Percentiles rank a stretch among this genome's conserved stretches.
phyloP scores from a whole-genome alignment of 345 rosid genomes.

The Trapa bicornis region DNA sequence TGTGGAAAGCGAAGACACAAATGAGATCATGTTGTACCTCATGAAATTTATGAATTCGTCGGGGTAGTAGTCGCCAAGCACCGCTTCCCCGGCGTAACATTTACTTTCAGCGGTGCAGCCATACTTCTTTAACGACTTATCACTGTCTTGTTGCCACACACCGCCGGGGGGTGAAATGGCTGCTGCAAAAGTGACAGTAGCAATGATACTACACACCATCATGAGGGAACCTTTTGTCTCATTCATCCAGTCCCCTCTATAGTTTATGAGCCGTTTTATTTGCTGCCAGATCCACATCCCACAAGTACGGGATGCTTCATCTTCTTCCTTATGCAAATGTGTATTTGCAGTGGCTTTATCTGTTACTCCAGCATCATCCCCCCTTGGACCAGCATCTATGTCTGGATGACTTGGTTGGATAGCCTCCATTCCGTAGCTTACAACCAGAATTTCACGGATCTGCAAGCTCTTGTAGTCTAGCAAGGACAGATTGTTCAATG shows the following conservation, averaged over 20 bases:
- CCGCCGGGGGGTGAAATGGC: constrained; percentile 1
- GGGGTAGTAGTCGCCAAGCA: neutral
- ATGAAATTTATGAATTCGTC: neutral
- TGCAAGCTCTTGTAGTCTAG: neutral
- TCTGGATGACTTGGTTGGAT: too few species aligned
- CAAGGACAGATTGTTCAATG: neutral
- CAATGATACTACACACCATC: neutral
- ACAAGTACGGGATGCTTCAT: too few species aligned
- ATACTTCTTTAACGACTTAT: neutral
- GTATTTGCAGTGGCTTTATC: neutral
- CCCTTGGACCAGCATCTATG: neutral
- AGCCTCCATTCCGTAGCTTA: too few species aligned
- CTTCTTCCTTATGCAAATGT: too few species aligned
- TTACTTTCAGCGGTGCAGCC: too few species aligned
- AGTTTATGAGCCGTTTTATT: neutral
- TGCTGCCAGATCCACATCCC: too few species aligned
- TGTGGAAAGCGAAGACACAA: too few species aligned
- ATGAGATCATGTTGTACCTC: neutral
- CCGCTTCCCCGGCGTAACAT: neutral
- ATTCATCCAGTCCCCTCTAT: constrained; percentile 1
- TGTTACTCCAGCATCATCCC: neutral
- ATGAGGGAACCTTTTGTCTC: neutral
- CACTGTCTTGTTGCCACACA: neutral
- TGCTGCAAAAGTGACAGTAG: neutral
- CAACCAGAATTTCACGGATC: neutral